Evolutionary conservation across 129 eudicot species (phyloP).

Genomic region (Oenanthe sinensis): DNA sequence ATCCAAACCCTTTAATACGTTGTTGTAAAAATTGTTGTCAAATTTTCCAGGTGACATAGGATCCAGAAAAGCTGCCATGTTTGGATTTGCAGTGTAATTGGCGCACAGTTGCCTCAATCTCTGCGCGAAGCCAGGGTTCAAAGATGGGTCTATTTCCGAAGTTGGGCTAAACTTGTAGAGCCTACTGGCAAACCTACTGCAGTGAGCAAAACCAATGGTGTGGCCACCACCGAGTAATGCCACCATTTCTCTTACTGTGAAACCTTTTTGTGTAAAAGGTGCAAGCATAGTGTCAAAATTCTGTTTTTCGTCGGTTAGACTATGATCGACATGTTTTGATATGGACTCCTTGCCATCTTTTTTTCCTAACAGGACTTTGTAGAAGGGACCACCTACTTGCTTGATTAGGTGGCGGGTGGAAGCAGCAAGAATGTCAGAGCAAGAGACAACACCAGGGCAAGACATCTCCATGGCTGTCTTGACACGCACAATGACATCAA

Average conservation of each 20-base stretch:
- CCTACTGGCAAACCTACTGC: not conserved
- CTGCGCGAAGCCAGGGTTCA: not conserved
- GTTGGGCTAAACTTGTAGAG: not conserved
- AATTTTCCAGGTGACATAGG: not conserved
- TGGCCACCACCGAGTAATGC: not conserved
- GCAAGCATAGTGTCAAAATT: not conserved
- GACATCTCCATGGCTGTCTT: not conserved
- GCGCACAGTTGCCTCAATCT: not conserved
- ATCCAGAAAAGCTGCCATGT: not conserved
- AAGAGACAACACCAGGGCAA: slow-evolving; percentile 1
- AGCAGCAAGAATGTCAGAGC: not conserved
- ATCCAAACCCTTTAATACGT: not conserved
- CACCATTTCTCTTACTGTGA: not conserved
- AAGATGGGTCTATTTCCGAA: not conserved
- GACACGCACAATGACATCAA: not conserved
- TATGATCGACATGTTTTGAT: not conserved
- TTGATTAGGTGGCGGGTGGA: not conserved
- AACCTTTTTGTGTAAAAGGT: not conserved
- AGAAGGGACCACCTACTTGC: not conserved
- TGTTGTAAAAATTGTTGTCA: not conserved
- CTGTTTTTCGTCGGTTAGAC: not conserved
- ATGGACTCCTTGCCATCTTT: not conserved
- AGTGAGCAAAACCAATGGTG: slow-evolving; percentile 4
- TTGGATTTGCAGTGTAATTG: not conserved
- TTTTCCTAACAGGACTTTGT: not conserved